Evolutionary conservation across 441 rosid genomes (phyloP).

Genomic region (Flueggea neowawraea): DNA sequence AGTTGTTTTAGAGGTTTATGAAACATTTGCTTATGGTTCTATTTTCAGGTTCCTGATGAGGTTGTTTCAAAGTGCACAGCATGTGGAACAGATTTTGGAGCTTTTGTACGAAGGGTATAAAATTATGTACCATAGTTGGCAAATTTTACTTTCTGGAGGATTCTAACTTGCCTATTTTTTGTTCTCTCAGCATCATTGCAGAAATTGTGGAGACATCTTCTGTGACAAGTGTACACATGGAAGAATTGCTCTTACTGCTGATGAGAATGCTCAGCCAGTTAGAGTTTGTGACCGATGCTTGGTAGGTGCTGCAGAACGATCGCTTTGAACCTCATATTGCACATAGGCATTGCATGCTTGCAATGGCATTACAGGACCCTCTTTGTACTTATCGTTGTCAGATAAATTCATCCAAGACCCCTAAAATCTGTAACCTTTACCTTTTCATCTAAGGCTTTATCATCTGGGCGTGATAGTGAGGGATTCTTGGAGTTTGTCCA

Average conservation of each 20-base stretch:
- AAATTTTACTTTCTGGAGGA: constrained; percentile 2
- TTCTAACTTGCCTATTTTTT: constrained; percentile 8
- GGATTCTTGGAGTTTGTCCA: not conserved
- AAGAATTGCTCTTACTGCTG: constrained; percentile 91
- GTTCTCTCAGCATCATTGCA: constrained; percentile 85
- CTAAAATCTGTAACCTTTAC: too few relatives aligned
- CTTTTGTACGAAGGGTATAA: constrained; percentile 76
- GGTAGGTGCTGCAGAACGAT: constrained; percentile 38
- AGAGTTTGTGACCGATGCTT: constrained; percentile 95
- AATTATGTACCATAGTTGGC: not conserved
- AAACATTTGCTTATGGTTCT: constrained; percentile 3
- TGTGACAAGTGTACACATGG: constrained; percentile 98
- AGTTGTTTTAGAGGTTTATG: not conserved
- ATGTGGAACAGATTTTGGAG: constrained; percentile 83
- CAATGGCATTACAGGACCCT: too few relatives aligned
- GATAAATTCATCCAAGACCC: not conserved
- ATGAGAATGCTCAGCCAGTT: constrained; percentile 91
- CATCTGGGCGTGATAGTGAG: too few relatives aligned
- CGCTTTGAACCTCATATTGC: constrained; percentile 6
- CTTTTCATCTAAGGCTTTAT: too few relatives aligned
- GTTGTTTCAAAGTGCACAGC: constrained; percentile 80
- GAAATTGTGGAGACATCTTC: constrained; percentile 98
- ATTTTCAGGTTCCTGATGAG: constrained; percentile 85
- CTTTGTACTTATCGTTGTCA: too few relatives aligned
- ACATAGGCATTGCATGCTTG: too few relatives aligned